Evolutionary conservation across 805 yeast species (phyloP), one percentile per base, ranked within the genome.

Genomic region (Kockiozyma suomiensis): DNA sequence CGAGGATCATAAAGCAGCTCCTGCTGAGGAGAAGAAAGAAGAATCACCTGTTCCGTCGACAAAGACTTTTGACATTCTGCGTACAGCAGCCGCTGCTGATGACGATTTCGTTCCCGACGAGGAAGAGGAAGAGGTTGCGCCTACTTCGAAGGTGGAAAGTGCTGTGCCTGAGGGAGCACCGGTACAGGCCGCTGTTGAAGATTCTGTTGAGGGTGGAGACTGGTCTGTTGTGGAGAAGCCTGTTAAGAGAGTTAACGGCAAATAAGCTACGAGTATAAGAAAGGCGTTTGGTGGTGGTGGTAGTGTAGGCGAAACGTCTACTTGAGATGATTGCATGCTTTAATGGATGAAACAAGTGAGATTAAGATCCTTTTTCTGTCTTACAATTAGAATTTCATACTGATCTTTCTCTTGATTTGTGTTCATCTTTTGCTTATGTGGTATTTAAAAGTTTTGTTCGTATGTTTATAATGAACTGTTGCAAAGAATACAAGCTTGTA

Each of bases 151-250:
- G 38, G 54, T 51, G 33, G 50, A 55, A 17, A 50, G n/a, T n/a
- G n/a, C 49, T 23, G 48, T 56, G 4, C 46, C 35, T 10, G 63
- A 50, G 43, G 63, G 55, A n/a, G 56, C 60, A n/a, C 51, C 57
- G 35, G 54, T 54, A 4, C 42, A n/a, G 45, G 53, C 49, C n/a
- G 61, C 60, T 13, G 48, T 52, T 15, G 45, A 45, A 17, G 65
- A 56, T 19, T 55, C 51, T 23, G 62, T 51, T 19, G 67, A 54
- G 38, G 69, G 65, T 19, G 66, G 58, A 6, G 71, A 62, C 30
- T 64, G 68, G 66, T 58, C 63, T 17, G 63, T 54, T 4, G 66
- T 62, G 15, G 46, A 62, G n/a, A 62, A 62, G 65, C 45, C 52
- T 12, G 54, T 42, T 41, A 58, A 62, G 49, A 23, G 42, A 47